A percentile compares a stretch with the other conserved stretches of the same genome.
Conservation (phyloP, 1,284 basidiomycete species). For the Meripilus lineatus region DNA sequence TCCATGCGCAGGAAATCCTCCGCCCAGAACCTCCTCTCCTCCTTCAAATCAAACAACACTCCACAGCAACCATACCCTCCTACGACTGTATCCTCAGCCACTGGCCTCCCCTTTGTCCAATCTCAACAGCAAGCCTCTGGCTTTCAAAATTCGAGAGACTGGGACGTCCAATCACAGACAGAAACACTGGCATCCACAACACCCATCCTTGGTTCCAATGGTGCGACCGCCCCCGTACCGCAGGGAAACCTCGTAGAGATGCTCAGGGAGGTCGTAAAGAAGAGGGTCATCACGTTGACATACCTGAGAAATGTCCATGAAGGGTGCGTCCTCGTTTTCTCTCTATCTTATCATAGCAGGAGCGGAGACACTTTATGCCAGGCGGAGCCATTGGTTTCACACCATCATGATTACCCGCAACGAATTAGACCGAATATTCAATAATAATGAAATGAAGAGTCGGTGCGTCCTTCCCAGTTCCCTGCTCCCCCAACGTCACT, state of each 20-base stretch:
- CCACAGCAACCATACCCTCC: neutral
- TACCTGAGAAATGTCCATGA: slow-evolving; percentile 82
- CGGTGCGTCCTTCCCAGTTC: slow-evolving; percentile 42
- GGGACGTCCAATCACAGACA: slow-evolving; percentile 67
- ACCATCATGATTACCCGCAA: slow-evolving; percentile 72
- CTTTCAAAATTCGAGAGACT: slow-evolving; percentile 63
- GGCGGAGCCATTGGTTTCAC: slow-evolving; percentile 83
- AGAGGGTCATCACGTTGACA: slow-evolving; percentile 77
- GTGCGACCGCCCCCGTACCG: too few relatives aligned
- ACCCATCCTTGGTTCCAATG: too few relatives aligned
- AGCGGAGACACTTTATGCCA: too few relatives aligned
- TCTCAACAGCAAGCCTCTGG: too few relatives aligned
- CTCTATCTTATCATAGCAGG: neutral
- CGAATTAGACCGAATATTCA: slow-evolving; percentile 72
- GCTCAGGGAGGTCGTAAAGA: slow-evolving; percentile 72
- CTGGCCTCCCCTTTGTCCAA: slow-evolving; percentile 28
- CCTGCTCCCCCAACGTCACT: too few relatives aligned
- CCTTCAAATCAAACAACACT: slow-evolving; percentile 49
- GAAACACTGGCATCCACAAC: too few relatives aligned
- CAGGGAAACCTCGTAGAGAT: slow-evolving; percentile 72
- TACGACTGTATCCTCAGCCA: slow-evolving; percentile 16
- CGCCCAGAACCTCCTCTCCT: slow-evolving; percentile 75
- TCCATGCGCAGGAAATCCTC: slow-evolving; percentile 78
- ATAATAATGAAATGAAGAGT: slow-evolving; percentile 70
- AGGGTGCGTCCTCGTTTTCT: slow-evolving; percentile 51